phyloP scores from a whole-genome alignment of 345 rosid species.

The Raphanus raphanistrum region DNA sequence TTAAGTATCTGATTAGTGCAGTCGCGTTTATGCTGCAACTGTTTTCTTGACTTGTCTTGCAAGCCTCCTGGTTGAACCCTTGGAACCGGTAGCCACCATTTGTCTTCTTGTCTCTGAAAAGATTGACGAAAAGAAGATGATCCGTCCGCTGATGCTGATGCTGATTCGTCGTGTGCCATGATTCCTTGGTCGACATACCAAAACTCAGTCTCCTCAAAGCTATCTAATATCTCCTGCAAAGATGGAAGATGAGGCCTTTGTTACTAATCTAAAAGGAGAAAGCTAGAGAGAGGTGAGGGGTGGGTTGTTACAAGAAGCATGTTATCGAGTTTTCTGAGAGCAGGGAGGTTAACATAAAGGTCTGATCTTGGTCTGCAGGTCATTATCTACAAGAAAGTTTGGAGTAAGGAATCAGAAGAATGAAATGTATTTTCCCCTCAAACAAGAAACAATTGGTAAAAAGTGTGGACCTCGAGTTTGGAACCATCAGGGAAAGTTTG shows the following conservation, averaged over 20 bases:
- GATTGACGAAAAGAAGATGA: slow-evolving; percentile 68
- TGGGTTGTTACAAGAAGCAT: slow-evolving; percentile 82
- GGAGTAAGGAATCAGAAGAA: too few species aligned
- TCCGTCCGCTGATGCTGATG: slow-evolving; percentile 63
- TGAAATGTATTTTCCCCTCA: too few species aligned
- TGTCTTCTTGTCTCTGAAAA: slow-evolving; percentile 93
- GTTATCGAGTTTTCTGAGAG: slow-evolving; percentile 86
- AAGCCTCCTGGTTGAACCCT: slow-evolving; percentile 84
- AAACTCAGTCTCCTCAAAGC: slow-evolving; percentile 78
- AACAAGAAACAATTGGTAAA: too few species aligned
- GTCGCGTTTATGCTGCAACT: slow-evolving; percentile 88
- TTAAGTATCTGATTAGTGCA: slow-evolving; percentile 95
- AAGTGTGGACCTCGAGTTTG: slow-evolving; percentile 79
- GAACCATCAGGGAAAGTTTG: slow-evolving; percentile 95
- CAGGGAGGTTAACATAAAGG: slow-evolving; percentile 88
- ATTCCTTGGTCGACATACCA: slow-evolving; percentile 98
- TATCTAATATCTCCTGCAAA: slow-evolving; percentile 81
- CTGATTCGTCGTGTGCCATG: slow-evolving; percentile 58
- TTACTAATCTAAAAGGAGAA: neutral
- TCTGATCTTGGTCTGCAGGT: slow-evolving; percentile 90
- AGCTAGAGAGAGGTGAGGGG: neutral
- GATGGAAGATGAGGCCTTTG: slow-evolving; percentile 11
- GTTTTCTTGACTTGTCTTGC: slow-evolving; percentile 66
- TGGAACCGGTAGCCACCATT: slow-evolving; percentile 99
- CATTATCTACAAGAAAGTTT: slow-evolving; percentile 62